These are phyloP conservation scores for Entomortierella lignicola DNA, from an alignment of 192 early-diverging fungal genomes.

Conservation along the genomic window DNA sequence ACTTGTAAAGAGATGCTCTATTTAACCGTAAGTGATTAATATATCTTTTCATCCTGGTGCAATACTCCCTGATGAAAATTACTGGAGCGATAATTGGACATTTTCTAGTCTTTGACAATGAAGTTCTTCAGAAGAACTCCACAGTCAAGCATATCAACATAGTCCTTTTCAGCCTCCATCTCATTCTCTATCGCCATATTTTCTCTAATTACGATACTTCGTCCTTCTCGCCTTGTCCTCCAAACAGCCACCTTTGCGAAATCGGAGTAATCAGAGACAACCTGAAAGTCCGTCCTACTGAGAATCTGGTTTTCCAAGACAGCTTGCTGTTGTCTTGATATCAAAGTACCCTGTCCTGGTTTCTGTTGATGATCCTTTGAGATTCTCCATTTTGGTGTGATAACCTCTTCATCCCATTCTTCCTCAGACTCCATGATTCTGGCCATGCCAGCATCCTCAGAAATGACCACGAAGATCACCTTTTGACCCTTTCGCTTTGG, in stretches of 20 bases:
- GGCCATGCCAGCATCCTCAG: conserved; percentile 16
- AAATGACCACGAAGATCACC: conserved; percentile 21
- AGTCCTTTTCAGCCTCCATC: background rate
- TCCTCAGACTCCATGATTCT: conserved; percentile 31
- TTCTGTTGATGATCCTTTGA: conserved; percentile 5
- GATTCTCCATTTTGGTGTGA: conserved; percentile 9
- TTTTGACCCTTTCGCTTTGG: conserved; percentile 39
- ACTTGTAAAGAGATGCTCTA: no score
- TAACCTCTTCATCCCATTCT: conserved; percentile 36
- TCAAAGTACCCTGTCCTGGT: background rate
- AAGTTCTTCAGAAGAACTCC: conserved; percentile 23
- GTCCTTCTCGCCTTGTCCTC: conserved; percentile 21
- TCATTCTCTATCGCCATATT: background rate
- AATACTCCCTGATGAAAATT: no score
- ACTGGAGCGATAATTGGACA: background rate
- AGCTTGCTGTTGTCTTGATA: conserved; percentile 15
- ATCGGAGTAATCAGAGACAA: conserved; percentile 33
- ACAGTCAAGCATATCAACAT: conserved; percentile 39
- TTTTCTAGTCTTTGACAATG: conserved; percentile 1
- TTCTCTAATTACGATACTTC: conserved; percentile 31
- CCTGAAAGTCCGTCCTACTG: conserved; percentile 33
- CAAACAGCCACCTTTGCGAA: conserved; percentile 33
- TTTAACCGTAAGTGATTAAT: no score
- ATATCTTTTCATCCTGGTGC: no score
- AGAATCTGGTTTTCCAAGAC: conserved; percentile 27